phyloP scores from a whole-genome alignment of 2,329 filamentous ascomycete genomes.

The Xylaria sp. region DNA sequence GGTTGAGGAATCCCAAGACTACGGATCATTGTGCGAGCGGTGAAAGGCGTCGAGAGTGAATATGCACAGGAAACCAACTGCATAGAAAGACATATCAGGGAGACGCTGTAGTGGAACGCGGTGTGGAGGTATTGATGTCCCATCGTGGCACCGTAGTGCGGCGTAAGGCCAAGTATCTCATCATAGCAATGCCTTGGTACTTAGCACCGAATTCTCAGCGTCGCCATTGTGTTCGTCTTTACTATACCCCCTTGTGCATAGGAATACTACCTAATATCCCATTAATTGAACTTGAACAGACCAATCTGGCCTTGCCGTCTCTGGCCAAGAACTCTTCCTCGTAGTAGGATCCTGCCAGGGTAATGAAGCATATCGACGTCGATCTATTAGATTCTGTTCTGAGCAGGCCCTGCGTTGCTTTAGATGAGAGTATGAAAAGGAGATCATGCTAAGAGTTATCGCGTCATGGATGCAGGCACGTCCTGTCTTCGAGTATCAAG shows the following conservation, averaged over 20 bases:
- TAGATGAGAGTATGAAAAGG: not conserved
- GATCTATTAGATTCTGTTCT: not conserved
- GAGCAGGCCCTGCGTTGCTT: not conserved
- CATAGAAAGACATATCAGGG: not conserved
- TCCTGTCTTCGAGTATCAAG: not conserved
- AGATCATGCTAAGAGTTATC: not conserved
- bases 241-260: too few species aligned
- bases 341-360: not conserved
- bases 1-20: not conserved
- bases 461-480: not conserved
- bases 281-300: not conserved
- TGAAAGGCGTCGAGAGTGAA: not conserved
- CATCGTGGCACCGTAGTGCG: not conserved
- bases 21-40: not conserved
- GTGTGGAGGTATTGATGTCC: not conserved
- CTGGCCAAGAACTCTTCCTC: not conserved
- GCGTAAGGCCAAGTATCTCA: not conserved
- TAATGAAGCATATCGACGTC: not conserved
- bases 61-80: not conserved
- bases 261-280: not conserved
- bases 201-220: not conserved
- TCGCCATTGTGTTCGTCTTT: not conserved
- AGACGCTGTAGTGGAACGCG: not conserved
- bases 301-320: not conserved
- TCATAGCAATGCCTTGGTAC: not conserved